Base-by-base conservation (phyloP, 345 rosid genomes). In the Toxicodendron radicans region DNA sequence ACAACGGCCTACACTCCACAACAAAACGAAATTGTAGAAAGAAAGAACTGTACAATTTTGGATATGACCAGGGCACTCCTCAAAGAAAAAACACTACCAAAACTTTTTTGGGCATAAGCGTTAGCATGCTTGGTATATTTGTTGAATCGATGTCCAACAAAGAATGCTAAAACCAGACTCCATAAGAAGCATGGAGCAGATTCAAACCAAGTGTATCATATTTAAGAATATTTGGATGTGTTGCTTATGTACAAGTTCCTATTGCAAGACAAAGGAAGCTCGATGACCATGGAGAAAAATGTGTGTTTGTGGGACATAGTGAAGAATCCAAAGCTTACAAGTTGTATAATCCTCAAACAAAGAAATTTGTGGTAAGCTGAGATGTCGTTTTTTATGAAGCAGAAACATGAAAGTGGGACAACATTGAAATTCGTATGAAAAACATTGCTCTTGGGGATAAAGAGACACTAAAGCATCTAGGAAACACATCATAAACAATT, bases 31-130 rank as follows among this genome's bases (percentile, higher is more conserved):
- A 46, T 46, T 1, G 10, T 57, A 68, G 17, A 65, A 2, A 7
- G 76, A 1, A 64, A 46, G 17, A 77, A 77, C 13, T n/a, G 20
- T 1, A 72, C 10, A 11, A 45, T 65, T 5, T 18, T 74, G 4
- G 65, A 24, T 10, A 78, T 73, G 77, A 60, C 43, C 12, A 58
- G 63, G 52, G 58, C 64, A 20, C 9, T 78, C 45, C 5, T 78
- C 46, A 53, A 64, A 3, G 46, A 9, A 5, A 51, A 51, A 10
- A n/a, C n/a, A n/a, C n/a, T n/a, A n/a, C n/a, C n/a, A n/a, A n/a
- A n/a, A n/a, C n/a, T n/a, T n/a, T 43, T 2, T 43, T 43, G 0
- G 6, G 46, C 6, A 43, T 5, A 43, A 1, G 46, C 46, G 10
- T 2, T 43, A 5, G 46, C 46, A 6, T 43, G 10, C 0, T 43